phyloP scores from a whole-genome alignment of 805 yeast species.

The Ogataea kodamae region DNA sequence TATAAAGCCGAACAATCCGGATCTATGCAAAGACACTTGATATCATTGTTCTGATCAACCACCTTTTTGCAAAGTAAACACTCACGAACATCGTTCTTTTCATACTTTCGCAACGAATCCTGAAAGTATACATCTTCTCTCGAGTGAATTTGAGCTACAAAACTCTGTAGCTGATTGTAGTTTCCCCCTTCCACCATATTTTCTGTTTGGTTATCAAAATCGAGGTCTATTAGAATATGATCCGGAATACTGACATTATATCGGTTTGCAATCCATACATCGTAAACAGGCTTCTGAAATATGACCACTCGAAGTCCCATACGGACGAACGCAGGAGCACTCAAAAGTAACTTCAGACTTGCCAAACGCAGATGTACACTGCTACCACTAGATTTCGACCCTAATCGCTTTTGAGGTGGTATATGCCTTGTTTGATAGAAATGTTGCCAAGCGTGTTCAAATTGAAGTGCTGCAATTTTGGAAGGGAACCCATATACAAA shows the following conservation, averaged over 20 bases:
- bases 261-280: slow-evolving; percentile 37
- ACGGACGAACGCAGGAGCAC: slow-evolving; percentile 40
- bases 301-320: slow-evolving; percentile 46
- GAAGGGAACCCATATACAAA: slow-evolving; percentile 71
- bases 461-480: slow-evolving; percentile 65
- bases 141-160: slow-evolving; percentile 12
- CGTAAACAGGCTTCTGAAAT: slow-evolving; percentile 35
- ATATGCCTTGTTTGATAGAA: slow-evolving; percentile 63
- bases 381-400: slow-evolving; percentile 36
- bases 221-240: slow-evolving; percentile 19
- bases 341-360: slow-evolving; percentile 42
- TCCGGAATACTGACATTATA: slow-evolving; percentile 27
- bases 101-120: slow-evolving; percentile 14
- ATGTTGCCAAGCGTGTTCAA: slow-evolving; percentile 87
- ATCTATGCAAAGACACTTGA: slow-evolving; percentile 26
- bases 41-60: slow-evolving; percentile 14
- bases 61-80: slow-evolving; percentile 18
- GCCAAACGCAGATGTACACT: slow-evolving; percentile 47
- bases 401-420: slow-evolving; percentile 35
- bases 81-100: slow-evolving; percentile 4
- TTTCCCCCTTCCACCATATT: slow-evolving; percentile 27
- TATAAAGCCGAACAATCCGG: slow-evolving; percentile 27
- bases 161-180: slow-evolving; percentile 26
- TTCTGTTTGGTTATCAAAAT: slow-evolving; percentile 5
- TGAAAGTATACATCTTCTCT: slow-evolving; percentile 18